Evolutionary conservation across 768 basidiomycete species (phyloP), one percentile per base, ranked within the genome.

Genomic region (Dioszegia crocea): DNA sequence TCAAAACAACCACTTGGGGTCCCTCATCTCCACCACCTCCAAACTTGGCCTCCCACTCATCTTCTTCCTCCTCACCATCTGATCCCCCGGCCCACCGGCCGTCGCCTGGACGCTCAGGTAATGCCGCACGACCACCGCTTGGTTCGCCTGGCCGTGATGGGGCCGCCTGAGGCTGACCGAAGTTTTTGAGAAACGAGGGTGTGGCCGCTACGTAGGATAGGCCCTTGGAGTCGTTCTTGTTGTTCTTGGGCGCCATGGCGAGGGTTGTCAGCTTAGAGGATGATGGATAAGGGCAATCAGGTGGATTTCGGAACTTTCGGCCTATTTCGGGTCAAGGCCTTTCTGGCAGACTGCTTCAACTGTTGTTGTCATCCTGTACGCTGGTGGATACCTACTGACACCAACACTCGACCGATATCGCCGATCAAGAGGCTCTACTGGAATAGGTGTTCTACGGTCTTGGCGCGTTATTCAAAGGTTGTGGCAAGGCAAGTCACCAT

Each of bases 1-100:
- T 89, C 64, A 96, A 74, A 9, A 94, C 91, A 2, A 96, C 89
- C 8, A 96, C 84, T 71, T 89, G 88, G 2, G 91, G 91, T 64
- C 83, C 85, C 76, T 93, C 91, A 67, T 91, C 91, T 0, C 74
- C 83, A 11, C 70, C 68, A n/a, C 76, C 76, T 14, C 74, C 75
- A 53, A 55, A 68, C 21, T 55, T 57, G 21, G 69, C 67, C 38
- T 71, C 75, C 58, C 85, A 85, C 57, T 89, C 88, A 51, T 85
- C 85, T 12, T 83, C 87, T 8, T 55, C 65, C 24, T 52, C 65
- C 36, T 70, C 74, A 44, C 72, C 68, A 57, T 74, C 73, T 23
- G 58, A 62, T 9, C 73, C 75, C n/a, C 56, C 36, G 0, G 75
- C 73, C 75, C 75, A 75, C 50, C 60, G 38, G 2, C 75, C 75